These are phyloP conservation scores for Candida maris DNA, from an alignment of 805 yeast genomes.

Conservation along the genomic window DNA sequence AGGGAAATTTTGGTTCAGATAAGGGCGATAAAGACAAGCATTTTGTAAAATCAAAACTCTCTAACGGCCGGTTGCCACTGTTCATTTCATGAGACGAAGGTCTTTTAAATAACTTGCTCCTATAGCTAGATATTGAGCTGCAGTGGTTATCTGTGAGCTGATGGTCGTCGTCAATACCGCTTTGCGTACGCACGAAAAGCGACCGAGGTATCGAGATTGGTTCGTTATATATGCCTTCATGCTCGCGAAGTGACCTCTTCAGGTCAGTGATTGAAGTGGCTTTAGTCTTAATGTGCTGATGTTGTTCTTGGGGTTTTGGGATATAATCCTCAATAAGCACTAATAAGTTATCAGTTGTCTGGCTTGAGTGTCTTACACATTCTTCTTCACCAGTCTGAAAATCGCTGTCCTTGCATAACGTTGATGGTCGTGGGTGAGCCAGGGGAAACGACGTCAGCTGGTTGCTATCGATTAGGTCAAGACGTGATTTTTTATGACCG, in stretches of 20 bases:
- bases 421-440: slow-evolving; percentile 40
- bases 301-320: slow-evolving; percentile 22
- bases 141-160: not conserved
- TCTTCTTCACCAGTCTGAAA: not conserved
- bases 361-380: not conserved
- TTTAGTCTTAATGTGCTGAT: slow-evolving; percentile 22
- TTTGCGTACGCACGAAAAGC: not conserved
- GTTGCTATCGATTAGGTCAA: slow-evolving; percentile 47
- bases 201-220: not conserved
- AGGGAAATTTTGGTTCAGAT: slow-evolving; percentile 5
- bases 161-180: not conserved
- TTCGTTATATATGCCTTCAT: not conserved
- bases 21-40: slow-evolving; percentile 11
- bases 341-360: slow-evolving; percentile 9
- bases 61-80: too few species aligned
- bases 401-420: slow-evolving; percentile 2
- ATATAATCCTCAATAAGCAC: slow-evolving; percentile 59
- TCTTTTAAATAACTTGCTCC: not conserved
- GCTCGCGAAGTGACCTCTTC: slow-evolving; percentile 26
- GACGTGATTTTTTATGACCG: slow-evolving; percentile 29
- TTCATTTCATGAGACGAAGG: too few species aligned
- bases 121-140: not conserved
- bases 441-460: slow-evolving; percentile 49
- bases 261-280: slow-evolving; percentile 34
- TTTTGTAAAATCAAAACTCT: not conserved